A percentile compares a stretch with the other conserved stretches of the same genome.
Evolutionary conservation across 257 asterid genomes (phyloP).

Genomic region (Solanum medicagineum): DNA sequence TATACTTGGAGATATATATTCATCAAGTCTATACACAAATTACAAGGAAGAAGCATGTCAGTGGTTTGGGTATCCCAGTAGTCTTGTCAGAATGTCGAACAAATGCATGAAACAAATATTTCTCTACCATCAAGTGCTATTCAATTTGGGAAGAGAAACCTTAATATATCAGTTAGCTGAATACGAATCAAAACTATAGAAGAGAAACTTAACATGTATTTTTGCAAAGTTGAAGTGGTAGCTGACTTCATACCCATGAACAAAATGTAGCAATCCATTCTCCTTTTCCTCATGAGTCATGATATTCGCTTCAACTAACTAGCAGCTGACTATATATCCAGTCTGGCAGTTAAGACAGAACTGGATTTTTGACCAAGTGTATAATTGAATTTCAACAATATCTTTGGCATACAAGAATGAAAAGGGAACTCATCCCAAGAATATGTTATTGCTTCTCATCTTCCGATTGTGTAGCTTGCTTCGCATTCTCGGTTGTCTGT

Average conservation of each 20-base stretch:
- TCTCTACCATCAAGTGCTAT: background rate
- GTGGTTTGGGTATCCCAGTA: background rate
- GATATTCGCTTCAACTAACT: background rate
- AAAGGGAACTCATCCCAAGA: background rate
- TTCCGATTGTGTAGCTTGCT: conserved; percentile 15
- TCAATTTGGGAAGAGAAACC: background rate
- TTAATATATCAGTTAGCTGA: background rate
- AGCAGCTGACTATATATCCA: background rate
- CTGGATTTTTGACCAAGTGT: background rate
- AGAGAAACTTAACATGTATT: background rate
- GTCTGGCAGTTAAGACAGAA: background rate
- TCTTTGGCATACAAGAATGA: background rate
- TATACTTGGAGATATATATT: background rate
- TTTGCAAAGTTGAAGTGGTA: background rate
- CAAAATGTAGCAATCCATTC: background rate
- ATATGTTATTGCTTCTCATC: conserved; percentile 36
- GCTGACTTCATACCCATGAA: background rate
- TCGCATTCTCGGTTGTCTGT: conserved; percentile 24
- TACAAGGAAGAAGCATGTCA: background rate
- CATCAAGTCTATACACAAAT: background rate
- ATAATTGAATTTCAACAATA: background rate
- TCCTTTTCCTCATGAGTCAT: background rate
- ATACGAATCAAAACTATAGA: background rate
- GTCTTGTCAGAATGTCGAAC: background rate
- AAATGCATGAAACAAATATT: background rate